phyloP scores from a whole-genome alignment of 495 filamentous ascomycete species.

The Amniculicola lignicola region DNA sequence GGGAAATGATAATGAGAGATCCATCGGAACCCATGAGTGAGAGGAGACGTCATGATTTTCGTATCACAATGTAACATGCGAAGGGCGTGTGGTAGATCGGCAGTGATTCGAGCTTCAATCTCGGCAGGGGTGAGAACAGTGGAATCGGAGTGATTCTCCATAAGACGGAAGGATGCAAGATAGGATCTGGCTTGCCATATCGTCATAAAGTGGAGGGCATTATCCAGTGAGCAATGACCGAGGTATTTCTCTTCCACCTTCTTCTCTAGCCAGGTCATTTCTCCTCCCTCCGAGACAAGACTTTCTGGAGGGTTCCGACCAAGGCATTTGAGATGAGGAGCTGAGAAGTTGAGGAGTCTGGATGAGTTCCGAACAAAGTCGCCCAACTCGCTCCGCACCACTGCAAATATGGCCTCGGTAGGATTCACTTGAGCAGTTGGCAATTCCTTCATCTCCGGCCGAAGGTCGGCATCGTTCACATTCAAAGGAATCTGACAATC shows the following conservation, averaged over 20 bases:
- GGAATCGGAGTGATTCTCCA: slow-evolving; percentile 48
- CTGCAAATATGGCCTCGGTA: slow-evolving; percentile 53
- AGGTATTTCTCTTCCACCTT: slow-evolving; percentile 51
- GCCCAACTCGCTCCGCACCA: slow-evolving; percentile 49
- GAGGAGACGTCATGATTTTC: slow-evolving; percentile 48
- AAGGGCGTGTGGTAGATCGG: slow-evolving; percentile 44
- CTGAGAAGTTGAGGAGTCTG: slow-evolving; percentile 53
- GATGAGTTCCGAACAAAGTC: slow-evolving; percentile 48
- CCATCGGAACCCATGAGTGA: slow-evolving; percentile 50
- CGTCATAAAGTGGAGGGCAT: slow-evolving; percentile 54
- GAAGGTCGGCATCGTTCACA: slow-evolving; percentile 56
- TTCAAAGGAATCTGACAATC: slow-evolving; percentile 55
- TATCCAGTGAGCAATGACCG: slow-evolving; percentile 47
- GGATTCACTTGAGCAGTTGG: slow-evolving; percentile 41
- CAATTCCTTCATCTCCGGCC: slow-evolving; percentile 48
- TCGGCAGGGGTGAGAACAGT: slow-evolving; percentile 4
- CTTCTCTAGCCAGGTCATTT: slow-evolving; percentile 44
- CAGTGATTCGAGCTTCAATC: slow-evolving; percentile 25
- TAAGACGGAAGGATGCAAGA: slow-evolving; percentile 48
- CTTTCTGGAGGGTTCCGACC: slow-evolving; percentile 34
- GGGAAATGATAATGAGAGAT: slow-evolving; percentile 49
- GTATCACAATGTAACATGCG: slow-evolving; percentile 50
- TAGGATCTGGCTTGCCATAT: slow-evolving; percentile 49
- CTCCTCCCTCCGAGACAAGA: slow-evolving; percentile 26
- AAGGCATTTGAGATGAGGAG: slow-evolving; percentile 47